Conservation (phyloP, 805 yeast genomes). For the Metschnikowia rubicola region DNA sequence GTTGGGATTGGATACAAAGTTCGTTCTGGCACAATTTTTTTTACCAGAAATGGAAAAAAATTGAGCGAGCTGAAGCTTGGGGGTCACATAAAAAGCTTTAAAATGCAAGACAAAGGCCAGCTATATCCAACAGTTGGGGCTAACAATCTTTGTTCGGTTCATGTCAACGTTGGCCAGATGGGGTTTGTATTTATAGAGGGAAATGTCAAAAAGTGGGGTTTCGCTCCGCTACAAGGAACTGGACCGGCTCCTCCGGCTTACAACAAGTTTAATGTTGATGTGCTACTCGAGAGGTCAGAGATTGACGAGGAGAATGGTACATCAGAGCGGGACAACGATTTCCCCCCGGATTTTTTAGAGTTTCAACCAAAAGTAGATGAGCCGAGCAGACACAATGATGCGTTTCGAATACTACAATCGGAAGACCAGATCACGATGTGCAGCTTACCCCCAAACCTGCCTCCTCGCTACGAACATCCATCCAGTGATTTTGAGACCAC, state of each 20-base stretch:
- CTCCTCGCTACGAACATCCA: conserved; percentile 35
- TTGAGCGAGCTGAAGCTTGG: conserved; percentile 77
- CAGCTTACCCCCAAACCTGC: conserved; percentile 34
- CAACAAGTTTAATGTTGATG: conserved; percentile 73
- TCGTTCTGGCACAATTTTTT: conserved; percentile 80
- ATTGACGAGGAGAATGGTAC: conserved; percentile 49
- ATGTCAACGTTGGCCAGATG: conserved; percentile 83
- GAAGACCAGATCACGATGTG: conserved; percentile 43
- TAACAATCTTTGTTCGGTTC: conserved; percentile 73
- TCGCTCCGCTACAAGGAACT: conserved; percentile 84
- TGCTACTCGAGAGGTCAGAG: conserved; percentile 65
- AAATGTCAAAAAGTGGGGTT: conserved; percentile 92
- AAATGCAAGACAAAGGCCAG: conserved; percentile 42
- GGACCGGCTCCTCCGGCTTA: conserved; percentile 95
- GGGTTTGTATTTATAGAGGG: conserved; percentile 92
- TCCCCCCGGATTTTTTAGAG: conserved; percentile 58
- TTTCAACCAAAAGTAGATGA: conserved; percentile 5
- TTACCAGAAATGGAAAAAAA: conserved; percentile 92
- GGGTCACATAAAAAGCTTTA: conserved; percentile 73
- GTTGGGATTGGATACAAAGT: conserved; percentile 88
- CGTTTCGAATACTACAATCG: conserved; percentile 37
- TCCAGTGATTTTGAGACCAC: background rate
- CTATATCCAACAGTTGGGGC: conserved; percentile 90
- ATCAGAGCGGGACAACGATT: conserved; percentile 43
- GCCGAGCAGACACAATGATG: conserved; percentile 17